Conservation (phyloP, 2,329 filamentous ascomycete species). For the Magnaporthiopsis rhizophila region DNA sequence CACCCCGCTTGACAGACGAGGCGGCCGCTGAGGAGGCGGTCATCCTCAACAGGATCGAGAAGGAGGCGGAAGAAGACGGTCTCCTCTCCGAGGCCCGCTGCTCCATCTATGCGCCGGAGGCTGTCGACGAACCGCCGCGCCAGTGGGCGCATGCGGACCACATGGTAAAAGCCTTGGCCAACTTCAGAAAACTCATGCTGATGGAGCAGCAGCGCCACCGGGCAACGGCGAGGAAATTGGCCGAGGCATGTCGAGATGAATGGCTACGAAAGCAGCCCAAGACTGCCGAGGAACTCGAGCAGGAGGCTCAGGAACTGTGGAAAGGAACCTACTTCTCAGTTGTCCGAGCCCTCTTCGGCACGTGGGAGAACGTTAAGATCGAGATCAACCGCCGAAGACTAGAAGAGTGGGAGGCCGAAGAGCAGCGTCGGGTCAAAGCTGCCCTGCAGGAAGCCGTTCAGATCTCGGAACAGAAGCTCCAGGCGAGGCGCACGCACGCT, state of each 20-base stretch:
- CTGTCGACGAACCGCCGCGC: constrained; percentile 61
- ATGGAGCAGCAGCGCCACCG: constrained; percentile 74
- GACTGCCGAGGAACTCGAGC: constrained; percentile 70
- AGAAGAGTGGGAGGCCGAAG: constrained; percentile 56
- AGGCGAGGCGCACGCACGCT: constrained; percentile 46
- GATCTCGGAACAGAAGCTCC: constrained; percentile 59
- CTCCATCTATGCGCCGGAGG: constrained; percentile 65
- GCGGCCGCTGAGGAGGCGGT: constrained; percentile 60
- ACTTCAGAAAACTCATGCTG: constrained; percentile 73
- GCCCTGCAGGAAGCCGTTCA: constrained; percentile 68
- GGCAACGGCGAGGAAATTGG: constrained; percentile 68
- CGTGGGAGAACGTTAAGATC: constrained; percentile 55
- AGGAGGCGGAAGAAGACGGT: constrained; percentile 67
- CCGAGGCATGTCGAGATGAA: constrained; percentile 68
- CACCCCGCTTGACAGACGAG: constrained; percentile 49
- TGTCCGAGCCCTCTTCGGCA: constrained; percentile 45
- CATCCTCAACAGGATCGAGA: constrained; percentile 60
- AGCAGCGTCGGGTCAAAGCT: constrained; percentile 55
- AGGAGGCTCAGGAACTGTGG: constrained; percentile 63
- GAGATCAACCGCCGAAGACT: constrained; percentile 55
- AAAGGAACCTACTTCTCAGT: constrained; percentile 65
- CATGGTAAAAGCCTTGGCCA: constrained; percentile 66
- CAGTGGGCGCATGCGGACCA: constrained; percentile 89
- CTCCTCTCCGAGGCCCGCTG: constrained; percentile 63
- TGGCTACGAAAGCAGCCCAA: constrained; percentile 69